These are phyloP conservation scores for Gynochthodes officinalis DNA, from an alignment of 257 asterid genomes.

Conservation along the genomic window DNA sequence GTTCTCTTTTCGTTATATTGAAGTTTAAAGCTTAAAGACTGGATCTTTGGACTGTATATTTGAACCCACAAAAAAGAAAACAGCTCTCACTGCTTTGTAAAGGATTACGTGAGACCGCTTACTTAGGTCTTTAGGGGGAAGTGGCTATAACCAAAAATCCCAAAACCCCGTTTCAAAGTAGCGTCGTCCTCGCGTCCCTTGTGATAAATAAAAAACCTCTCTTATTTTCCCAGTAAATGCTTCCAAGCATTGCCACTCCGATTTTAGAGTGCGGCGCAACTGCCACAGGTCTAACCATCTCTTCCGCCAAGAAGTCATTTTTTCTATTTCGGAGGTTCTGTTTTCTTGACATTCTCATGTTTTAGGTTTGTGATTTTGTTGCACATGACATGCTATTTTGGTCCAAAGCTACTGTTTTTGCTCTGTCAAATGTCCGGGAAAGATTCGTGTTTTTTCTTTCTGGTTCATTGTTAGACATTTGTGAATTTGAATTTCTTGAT, in stretches of 20 bases:
- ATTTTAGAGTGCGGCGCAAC: constrained; percentile 12
- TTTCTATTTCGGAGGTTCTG: neutral
- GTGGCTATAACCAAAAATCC: constrained; percentile 11
- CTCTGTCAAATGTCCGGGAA: neutral
- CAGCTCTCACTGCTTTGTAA: neutral
- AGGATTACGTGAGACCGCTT: too few relatives aligned
- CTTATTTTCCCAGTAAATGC: constrained; percentile 7
- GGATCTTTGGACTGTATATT: too few relatives aligned
- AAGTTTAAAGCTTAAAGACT: too few relatives aligned
- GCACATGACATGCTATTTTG: neutral
- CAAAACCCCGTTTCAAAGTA: constrained; percentile 17
- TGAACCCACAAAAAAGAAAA: neutral
- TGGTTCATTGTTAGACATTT: neutral
- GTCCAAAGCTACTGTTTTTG: neutral
- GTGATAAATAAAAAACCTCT: neutral
- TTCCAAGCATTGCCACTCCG: constrained; percentile 11
- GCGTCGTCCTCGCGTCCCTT: neutral
- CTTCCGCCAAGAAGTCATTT: neutral
- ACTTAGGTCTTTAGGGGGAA: neutral
- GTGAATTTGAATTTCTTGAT: neutral
- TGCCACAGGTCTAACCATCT: constrained; percentile 5
- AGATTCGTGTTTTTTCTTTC: neutral
- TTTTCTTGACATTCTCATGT: neutral
- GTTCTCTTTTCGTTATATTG: too few relatives aligned
- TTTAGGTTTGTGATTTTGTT: neutral